Evolutionary conservation across 2,329 filamentous ascomycete genomes (phyloP).

Genomic region (Aspergillus bombycis): DNA sequence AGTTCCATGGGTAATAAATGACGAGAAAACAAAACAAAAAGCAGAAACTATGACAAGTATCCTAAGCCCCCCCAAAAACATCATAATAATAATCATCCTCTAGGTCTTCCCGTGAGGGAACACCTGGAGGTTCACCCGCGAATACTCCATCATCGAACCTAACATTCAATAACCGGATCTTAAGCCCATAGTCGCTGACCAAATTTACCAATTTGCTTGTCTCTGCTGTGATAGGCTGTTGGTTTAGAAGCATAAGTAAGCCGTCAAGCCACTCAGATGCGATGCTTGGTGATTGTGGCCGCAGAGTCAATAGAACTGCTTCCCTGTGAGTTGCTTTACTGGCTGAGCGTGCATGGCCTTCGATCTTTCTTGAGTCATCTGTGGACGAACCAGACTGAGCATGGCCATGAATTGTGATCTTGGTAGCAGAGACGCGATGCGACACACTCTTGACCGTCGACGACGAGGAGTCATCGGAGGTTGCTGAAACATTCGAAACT

Average conservation of each 20-base stretch:
- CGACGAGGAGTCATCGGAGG: slow-evolving; percentile 54
- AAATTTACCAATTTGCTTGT: slow-evolving; percentile 86
- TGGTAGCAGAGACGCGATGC: slow-evolving; percentile 61
- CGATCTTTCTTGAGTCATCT: slow-evolving; percentile 39
- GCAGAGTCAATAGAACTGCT: slow-evolving; percentile 76
- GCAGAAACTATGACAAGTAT: background rate
- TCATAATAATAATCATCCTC: slow-evolving; percentile 96
- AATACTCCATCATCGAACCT: slow-evolving; percentile 78
- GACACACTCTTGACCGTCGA: slow-evolving; percentile 50
- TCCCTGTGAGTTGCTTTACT: slow-evolving; percentile 59
- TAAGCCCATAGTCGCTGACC: slow-evolving; percentile 87
- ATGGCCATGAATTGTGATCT: slow-evolving; percentile 88
- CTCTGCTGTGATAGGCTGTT: slow-evolving; percentile 94
- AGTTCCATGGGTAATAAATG: background rate
- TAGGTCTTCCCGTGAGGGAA: slow-evolving; percentile 81
- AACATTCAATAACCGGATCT: slow-evolving; percentile 90
- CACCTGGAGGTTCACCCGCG: slow-evolving; percentile 68
- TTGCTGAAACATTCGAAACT: slow-evolving; percentile 84
- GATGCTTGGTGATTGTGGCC: slow-evolving; percentile 76
- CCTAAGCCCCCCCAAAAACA: slow-evolving; percentile 54
- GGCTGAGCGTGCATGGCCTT: slow-evolving; percentile 34
- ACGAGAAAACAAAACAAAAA: slow-evolving; percentile 1
- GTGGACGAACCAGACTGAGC: slow-evolving; percentile 34
- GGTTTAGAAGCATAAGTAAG: slow-evolving; percentile 89
- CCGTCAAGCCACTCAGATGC: slow-evolving; percentile 98